Base-by-base conservation (phyloP, 108 stramenopile species). In the Nitzschia sp. region DNA sequence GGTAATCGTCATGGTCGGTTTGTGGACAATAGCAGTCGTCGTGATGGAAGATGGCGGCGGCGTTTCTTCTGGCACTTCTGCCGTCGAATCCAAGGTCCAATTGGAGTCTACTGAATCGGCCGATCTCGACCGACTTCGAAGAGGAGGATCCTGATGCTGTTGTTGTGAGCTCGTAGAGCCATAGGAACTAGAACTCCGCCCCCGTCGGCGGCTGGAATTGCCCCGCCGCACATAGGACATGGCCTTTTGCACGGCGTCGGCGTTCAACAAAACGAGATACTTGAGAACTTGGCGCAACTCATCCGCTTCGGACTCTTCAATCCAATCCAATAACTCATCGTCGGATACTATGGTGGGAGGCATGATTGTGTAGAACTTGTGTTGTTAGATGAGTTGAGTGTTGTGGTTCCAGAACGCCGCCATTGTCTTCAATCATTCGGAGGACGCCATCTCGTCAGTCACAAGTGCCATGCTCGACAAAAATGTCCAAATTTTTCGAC, bases 201-300 rank as follows among this genome's bases (percentile, higher is more conserved):
- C 49, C 21, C 49, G 19, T 19, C 49, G 11, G 4, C 49, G 8
- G 18, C 19, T 51, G 11, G 18, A 19, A 23, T 23, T 17, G 11
- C 49, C 36, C n/a, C 64, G 64, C 3, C 54, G 67, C 2, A 68
- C 67, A 35, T 63, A 62, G 30, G 31, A 54, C 32, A 72, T 31
- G 18, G 71, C 71, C 8, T 62, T 53, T 18, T 72, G 42, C 13
- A 72, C 71, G n/a, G 71, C 61, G 2, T 72, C 71, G 1, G 60
- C 36, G 33, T 72, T 72, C 24, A 72, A 29, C 34, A 72, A 28
- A 24, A 72, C 21, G 27, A 72, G 32, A 27, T 72, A 72, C 11
- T 72, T 72, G 19, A 72, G 18, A n/a, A 72, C 71, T 57, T 59
- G 46, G 15, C 53, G 53, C 30, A 72, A 21, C 35, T 72, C 61